These are phyloP conservation scores for Spizellomyces sp. DNA, from an alignment of 192 early-diverging fungal species.

Conservation along the genomic window DNA sequence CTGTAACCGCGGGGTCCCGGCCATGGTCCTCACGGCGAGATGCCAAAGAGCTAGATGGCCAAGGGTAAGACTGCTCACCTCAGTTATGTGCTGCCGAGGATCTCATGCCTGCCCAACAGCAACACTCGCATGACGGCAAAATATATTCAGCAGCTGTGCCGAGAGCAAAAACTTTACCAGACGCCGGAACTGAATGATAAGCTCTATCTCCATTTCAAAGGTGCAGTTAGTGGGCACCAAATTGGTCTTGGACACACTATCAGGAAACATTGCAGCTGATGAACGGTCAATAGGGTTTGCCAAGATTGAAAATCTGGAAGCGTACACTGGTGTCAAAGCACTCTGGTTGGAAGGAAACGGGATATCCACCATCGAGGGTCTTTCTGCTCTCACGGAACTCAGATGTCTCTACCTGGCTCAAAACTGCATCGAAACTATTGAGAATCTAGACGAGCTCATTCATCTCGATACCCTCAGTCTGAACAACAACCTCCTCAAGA, in stretches of 20 bases:
- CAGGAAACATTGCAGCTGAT: neutral
- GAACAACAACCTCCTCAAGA: constrained; percentile 59
- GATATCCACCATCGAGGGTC: constrained; percentile 48
- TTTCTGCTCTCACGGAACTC: constrained; percentile 44
- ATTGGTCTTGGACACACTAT: neutral
- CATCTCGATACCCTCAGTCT: constrained; percentile 58
- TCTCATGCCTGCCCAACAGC: constrained; percentile 20
- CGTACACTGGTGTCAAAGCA: constrained; percentile 53
- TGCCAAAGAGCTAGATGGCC: constrained; percentile 26
- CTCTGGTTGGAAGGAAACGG: constrained; percentile 70
- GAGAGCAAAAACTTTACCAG: constrained; percentile 60
- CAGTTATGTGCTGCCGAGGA: neutral
- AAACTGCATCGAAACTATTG: constrained; percentile 58
- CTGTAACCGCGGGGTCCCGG: neutral
- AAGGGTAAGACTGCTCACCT: constrained; percentile 14
- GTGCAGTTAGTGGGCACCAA: constrained; percentile 23
- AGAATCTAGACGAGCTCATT: constrained; percentile 38
- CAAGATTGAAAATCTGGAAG: constrained; percentile 59
- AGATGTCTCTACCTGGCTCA: constrained; percentile 60
- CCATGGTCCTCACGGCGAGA: constrained; percentile 19
- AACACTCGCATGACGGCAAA: constrained; percentile 59
- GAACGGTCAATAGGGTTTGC: constrained; percentile 45
- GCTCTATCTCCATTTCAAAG: constrained; percentile 68
- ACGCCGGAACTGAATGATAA: constrained; percentile 65
- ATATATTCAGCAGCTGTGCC: constrained; percentile 61